Evolutionary conservation across 2,329 filamentous ascomycete genomes (phyloP).

Genomic region (Cylindrodendrum hubeiense): DNA sequence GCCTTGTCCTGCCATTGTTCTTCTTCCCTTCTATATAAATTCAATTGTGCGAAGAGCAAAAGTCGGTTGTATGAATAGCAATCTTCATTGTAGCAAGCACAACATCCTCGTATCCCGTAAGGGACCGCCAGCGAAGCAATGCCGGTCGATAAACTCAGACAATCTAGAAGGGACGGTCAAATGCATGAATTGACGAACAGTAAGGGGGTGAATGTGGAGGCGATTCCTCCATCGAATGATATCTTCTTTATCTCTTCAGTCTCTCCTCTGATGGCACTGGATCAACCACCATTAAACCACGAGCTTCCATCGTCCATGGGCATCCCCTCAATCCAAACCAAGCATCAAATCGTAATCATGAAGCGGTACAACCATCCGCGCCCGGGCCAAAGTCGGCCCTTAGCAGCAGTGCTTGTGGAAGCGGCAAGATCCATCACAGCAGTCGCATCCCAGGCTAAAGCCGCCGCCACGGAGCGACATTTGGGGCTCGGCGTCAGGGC

Average conservation of each 20-base stretch:
- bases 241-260: not conserved
- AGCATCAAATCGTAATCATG: not conserved
- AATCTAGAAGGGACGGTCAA: too few relatives aligned
- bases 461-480: conserved; percentile 45
- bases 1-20: too few relatives aligned
- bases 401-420: conserved; percentile 49
- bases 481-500: conserved; percentile 40
- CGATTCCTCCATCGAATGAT: not conserved
- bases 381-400: not conserved
- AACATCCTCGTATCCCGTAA: too few relatives aligned
- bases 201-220: not conserved
- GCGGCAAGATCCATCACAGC: conserved; percentile 45
- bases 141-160: too few relatives aligned
- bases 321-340: not conserved
- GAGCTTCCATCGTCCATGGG: not conserved
- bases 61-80: too few relatives aligned
- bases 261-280: not conserved
- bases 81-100: too few relatives aligned
- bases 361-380: not conserved
- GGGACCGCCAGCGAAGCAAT: too few relatives aligned
- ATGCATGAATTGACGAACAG: too few relatives aligned
- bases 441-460: conserved; percentile 43
- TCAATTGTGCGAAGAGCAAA: too few relatives aligned
- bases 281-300: not conserved
- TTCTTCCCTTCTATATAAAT: too few relatives aligned